Evolutionary conservation across 345 rosid species (phyloP), one percentile per base, ranked within the genome.

Genomic region (Eucalyptus guilfoylei): DNA sequence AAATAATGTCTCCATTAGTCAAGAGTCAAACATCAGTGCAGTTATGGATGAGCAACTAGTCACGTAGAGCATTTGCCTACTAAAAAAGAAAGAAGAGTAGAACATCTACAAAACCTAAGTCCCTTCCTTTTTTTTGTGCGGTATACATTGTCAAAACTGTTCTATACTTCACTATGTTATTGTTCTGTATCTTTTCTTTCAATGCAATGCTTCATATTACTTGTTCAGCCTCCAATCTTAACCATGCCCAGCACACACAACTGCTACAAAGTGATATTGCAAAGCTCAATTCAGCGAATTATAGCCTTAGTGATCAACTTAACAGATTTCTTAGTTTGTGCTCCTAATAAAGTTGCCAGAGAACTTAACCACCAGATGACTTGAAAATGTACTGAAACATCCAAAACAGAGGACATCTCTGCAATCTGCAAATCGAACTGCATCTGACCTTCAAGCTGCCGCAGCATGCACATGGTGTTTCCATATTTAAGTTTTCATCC

Each of bases 391-490:
- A 21, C 47, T 23, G 34, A 54, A 50, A 58, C 55, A 87, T 52
- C 52, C 50, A 30, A 44, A 58, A 55, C 30, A 11, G 13, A 32
- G 49, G 52, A 87, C 49, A 4, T 30, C 83, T 60, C 67, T 28
- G 83, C 69, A 87, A 86, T 21, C 83, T 76, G 47, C 83, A 76
- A 37, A 76, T 80, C 23, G 3, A 67, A 85, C 32, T 44, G 89
- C 88, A 91, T 64, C 91, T 21, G 49, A 96, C 99, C 99, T 95
- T 96, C 91, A 97, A 94, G 91, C 97, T 97, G 89, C 99, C 98
- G 16, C 97, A 86, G 87, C 99, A 97, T 85, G 96, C 93, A 91
- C 99, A 96, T 3, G 99, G 99, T 19, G 88, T 88, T 92, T 97
- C 99, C 99, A 96, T 94, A 88, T 94, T 95, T 45, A 90, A 88